A percentile compares a stretch with the other conserved stretches of the same genome.
These are phyloP conservation scores for Pseudopyrenochaeta lycopersici DNA, from an alignment of 2,329 filamentous ascomycete species.

Conservation along the genomic window DNA sequence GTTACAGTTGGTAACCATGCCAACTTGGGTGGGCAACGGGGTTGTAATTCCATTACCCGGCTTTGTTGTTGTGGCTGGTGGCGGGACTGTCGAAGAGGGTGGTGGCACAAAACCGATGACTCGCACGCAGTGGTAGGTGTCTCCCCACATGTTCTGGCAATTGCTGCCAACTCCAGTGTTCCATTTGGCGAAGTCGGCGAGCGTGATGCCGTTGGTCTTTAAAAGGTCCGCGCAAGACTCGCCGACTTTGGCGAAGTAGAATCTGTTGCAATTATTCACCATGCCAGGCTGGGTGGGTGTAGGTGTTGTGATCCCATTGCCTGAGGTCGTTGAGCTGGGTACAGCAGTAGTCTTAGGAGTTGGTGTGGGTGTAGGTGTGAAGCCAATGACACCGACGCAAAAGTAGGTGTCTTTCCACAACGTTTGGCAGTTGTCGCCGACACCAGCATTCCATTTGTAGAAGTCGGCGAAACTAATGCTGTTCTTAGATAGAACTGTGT, in stretches of 20 bases:
- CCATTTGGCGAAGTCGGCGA: constrained; percentile 6
- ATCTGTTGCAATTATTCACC: constrained; percentile 9
- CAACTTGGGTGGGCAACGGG: too few relatives aligned
- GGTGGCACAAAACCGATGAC: constrained; percentile 3
- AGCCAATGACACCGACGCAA: constrained; percentile 7
- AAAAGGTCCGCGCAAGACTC: constrained; percentile 5
- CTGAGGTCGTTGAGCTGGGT: not conserved
- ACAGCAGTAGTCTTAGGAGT: constrained; percentile 1
- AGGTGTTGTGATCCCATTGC: constrained; percentile 4
- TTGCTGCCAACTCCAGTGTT: constrained; percentile 6
- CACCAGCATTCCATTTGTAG: constrained; percentile 5
- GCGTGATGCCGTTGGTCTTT: constrained; percentile 6
- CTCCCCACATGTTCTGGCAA: constrained; percentile 5
- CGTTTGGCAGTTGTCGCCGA: constrained; percentile 7
- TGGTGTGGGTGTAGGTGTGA: not conserved
- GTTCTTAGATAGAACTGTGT: constrained; percentile 3
- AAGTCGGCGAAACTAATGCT: constrained; percentile 10
- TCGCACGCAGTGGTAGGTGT: constrained; percentile 10
- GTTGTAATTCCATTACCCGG: too few relatives aligned
- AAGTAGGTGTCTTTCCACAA: constrained; percentile 8
- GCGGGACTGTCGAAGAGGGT: not conserved
- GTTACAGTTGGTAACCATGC: not conserved
- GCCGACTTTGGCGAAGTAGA: constrained; percentile 8
- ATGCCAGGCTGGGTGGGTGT: constrained; percentile 6
- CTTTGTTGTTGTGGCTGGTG: too few relatives aligned